Evolutionary conservation across 1,284 basidiomycete genomes (phyloP), one percentile per base, ranked within the genome.

Genomic region (Pterulicium gracile): DNA sequence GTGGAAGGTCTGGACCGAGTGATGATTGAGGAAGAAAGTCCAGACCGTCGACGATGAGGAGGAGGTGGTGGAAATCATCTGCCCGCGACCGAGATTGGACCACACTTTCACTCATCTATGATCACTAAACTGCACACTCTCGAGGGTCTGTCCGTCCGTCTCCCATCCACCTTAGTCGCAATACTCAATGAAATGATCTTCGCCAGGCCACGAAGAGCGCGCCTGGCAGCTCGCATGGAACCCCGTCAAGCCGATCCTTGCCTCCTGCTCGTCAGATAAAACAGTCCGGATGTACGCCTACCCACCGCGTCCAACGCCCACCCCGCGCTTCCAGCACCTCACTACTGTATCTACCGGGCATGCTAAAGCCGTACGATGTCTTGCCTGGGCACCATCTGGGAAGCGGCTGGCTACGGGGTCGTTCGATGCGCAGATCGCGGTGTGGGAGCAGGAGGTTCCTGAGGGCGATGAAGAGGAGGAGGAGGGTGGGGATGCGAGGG

Each of bases 181-280:
- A n/a, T 32, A 32, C 7, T n/a, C 10, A 10, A 10, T 32, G 7
- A 7, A 32, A 41, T 20, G 10, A 19, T 19, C 24, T 18, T 39
- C 22, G 45, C 17, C 56, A 76, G 89, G 88, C 0, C 93, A 97
- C 64, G 73, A 82, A 42, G 91, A 93, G 52, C 77, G 88, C 42
- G 88, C 81, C 15, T 98, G 95, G 95, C 70, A 81, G 50, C 70
- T 92, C 22, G 81, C 91, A 4, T 98, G 94, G 91, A 98, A 97
- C 60, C 90, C 93, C 0, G 67, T 72, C 3, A 77, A 84, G 50
- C 77, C 88, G 0, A 61, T 95, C 13, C 69, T 98, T 13, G 93
- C 95, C 0, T 91, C 92, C 3, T 98, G 94, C 61, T 97, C 94
- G 2, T 82, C 88, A 4, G 95, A 98, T 66, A 95, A 92, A 63